Base-by-base conservation (phyloP, 441 rosid species). In the Erodium trifolium region DNA sequence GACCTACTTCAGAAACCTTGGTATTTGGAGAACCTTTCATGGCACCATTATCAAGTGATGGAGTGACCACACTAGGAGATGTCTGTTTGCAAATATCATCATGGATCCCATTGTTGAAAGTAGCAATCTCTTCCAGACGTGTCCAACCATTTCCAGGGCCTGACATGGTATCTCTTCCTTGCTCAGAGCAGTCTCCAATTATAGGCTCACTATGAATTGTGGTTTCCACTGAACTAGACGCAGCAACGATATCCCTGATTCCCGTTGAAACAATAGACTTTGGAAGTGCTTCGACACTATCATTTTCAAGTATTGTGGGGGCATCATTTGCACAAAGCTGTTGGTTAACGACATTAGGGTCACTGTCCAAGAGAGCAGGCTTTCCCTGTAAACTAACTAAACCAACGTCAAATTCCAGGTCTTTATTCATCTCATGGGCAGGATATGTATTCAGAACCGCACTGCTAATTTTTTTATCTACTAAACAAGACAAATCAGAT, bases 401-500 rank as follows among this genome's bases (percentile, higher is more conserved):
- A 47, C 63, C 65, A 68, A 66, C 53, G 29, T 78, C 78, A 66
- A 72, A 67, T 37, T 43, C 70, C 18, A 68, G 14, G 64, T 69
- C 31, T 19, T 62, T 64, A 64, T 31, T 62, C 68, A 68, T 31
- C 55, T 53, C 73, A 72, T 18, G 11, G 7, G 66, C 67, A 72
- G 71, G 14, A 67, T 78, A 67, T 29, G 77, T 68, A 77, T 65
- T 78, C 67, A 70, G 41, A 70, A 65, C 63, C 64, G 51, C 72
- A 68, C 77, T 78, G 18, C 72, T 77, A 68, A 70, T 55, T 71
- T 13, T 66, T 4, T 5, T 76, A 70, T 78, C 77, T 76, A 70
- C 85, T 67, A 69, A 78, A 78, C 76, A 75, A 73, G 70, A 70
- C 14, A 66, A 67, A 77, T 74, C 71, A 75, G 77, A 69, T 68